A percentile compares a stretch with the other conserved stretches of the same genome.
phyloP scores from a whole-genome alignment of 2,329 filamentous ascomycete genomes.

The Talaromyces sp. region DNA sequence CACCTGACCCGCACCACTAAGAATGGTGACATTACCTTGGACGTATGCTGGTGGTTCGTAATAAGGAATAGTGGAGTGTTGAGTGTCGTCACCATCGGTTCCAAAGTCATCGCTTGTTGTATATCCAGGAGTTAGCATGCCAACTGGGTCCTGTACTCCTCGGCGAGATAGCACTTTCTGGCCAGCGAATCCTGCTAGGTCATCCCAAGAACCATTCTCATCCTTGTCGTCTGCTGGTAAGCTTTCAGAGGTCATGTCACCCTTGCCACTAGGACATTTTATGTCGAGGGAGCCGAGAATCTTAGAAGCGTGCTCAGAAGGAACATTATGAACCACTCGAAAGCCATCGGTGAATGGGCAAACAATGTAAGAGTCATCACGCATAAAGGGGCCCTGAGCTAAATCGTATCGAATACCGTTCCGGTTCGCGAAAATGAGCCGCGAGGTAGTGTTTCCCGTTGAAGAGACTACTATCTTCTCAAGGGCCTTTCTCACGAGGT shows the following conservation, averaged over 20 bases:
- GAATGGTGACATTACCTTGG: constrained; percentile 27
- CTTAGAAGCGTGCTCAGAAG: background rate
- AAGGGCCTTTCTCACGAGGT: constrained; percentile 49
- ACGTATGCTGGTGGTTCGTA: constrained; percentile 23
- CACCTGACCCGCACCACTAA: constrained; percentile 15
- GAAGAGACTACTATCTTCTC: constrained; percentile 50
- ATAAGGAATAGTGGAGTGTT: constrained; percentile 22
- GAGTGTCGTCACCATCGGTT: constrained; percentile 29
- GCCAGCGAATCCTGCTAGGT: background rate
- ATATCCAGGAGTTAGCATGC: constrained; percentile 23
- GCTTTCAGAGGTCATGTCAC: background rate
- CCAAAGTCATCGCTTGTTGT: constrained; percentile 31
- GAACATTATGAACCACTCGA: background rate
- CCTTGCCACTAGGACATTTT: background rate
- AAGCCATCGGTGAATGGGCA: constrained; percentile 18
- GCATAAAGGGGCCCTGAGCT: constrained; percentile 59
- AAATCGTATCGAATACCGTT: constrained; percentile 60
- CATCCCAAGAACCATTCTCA: background rate
- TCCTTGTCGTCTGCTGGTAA: background rate
- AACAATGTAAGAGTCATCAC: constrained; percentile 26
- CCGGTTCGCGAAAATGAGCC: constrained; percentile 58
- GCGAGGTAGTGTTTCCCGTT: constrained; percentile 46
- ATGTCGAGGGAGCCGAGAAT: background rate
- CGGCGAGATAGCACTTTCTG: background rate
- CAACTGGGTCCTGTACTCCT: constrained; percentile 17